Conservation (phyloP, 768 basidiomycete species). For the Kondoa subrosea region DNA sequence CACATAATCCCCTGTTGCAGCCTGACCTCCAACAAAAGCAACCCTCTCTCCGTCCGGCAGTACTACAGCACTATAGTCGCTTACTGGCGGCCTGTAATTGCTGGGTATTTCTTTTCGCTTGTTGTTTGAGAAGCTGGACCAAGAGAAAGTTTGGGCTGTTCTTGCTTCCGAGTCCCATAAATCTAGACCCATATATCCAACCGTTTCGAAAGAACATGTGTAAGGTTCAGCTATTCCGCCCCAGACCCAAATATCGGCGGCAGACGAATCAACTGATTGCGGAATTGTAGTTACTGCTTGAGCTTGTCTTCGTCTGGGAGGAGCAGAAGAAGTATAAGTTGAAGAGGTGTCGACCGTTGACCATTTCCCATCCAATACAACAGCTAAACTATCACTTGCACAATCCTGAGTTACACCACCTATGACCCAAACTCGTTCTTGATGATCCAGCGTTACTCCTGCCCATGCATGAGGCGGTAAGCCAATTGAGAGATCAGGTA, state of each 20-base stretch:
- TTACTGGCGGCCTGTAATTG: constrained; percentile 18
- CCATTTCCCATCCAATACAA: not conserved
- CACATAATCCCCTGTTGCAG: constrained; percentile 16
- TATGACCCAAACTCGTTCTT: constrained; percentile 14
- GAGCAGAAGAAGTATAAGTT: constrained; percentile 5
- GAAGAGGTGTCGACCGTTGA: not conserved
- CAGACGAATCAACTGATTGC: not conserved
- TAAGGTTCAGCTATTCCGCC: constrained; percentile 25
- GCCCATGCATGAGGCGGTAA: constrained; percentile 18
- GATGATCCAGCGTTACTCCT: not conserved
- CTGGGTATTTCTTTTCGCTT: not conserved
- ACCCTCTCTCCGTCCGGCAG: constrained; percentile 8
- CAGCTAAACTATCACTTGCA: constrained; percentile 5
- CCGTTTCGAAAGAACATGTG: constrained; percentile 22
- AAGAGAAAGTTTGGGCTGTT: constrained; percentile 7
- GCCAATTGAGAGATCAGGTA: not conserved
- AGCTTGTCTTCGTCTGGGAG: constrained; percentile 24
- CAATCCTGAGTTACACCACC: constrained; percentile 22
- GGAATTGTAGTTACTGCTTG: constrained; percentile 8
- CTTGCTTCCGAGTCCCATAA: constrained; percentile 12
- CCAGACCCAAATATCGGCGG: constrained; percentile 22
- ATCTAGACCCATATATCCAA: constrained; percentile 26
- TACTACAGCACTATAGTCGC: constrained; percentile 21
- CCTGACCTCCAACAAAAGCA: constrained; percentile 24
- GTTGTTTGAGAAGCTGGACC: not conserved